Conservation (phyloP, 2,329 filamentous ascomycete species). For the Paracamarosporium sp. region DNA sequence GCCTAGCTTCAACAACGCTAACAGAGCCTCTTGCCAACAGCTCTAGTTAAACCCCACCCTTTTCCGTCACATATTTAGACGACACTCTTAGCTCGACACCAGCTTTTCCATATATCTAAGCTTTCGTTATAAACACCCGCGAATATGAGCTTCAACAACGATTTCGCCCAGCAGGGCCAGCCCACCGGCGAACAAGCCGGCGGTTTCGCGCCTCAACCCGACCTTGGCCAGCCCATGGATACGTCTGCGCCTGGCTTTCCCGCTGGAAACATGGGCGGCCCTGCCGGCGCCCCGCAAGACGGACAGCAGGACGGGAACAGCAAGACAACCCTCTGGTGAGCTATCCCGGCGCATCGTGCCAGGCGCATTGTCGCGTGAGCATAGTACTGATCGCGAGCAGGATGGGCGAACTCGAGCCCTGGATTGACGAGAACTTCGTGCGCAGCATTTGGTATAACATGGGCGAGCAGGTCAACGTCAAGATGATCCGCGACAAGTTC, state of each 20-base stretch:
- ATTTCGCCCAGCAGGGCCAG: slow-evolving; percentile 69
- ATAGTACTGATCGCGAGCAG: slow-evolving; percentile 56
- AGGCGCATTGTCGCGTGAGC: neutral
- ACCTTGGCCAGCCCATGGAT: slow-evolving; percentile 65
- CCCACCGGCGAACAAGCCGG: slow-evolving; percentile 59
- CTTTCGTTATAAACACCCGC: slow-evolving; percentile 18
- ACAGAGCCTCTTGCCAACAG: slow-evolving; percentile 30
- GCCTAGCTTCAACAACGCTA: slow-evolving; percentile 31
- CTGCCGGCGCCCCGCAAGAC: slow-evolving; percentile 45
- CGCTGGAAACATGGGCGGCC: slow-evolving; percentile 55
- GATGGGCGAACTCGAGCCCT: slow-evolving; percentile 99
- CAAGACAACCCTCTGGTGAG: slow-evolving; percentile 63
- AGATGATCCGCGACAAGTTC: slow-evolving; percentile 99
- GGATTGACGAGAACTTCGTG: slow-evolving; percentile 99
- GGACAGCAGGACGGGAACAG: slow-evolving; percentile 48
- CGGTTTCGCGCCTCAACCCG: slow-evolving; percentile 52
- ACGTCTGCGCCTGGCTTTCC: slow-evolving; percentile 58
- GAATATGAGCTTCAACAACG: slow-evolving; percentile 72
- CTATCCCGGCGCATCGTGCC: neutral
- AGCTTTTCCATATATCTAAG: too few relatives aligned
- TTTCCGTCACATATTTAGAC: slow-evolving; percentile 40
- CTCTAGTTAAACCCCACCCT: slow-evolving; percentile 25
- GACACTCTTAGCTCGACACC: slow-evolving; percentile 22
- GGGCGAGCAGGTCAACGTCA: slow-evolving; percentile 95
- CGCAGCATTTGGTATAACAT: slow-evolving; percentile 94